Evolutionary conservation across 192 early-diverging fungal genomes (phyloP), one percentile per base, ranked within the genome.

Genomic region (Thamnidium elegans): DNA sequence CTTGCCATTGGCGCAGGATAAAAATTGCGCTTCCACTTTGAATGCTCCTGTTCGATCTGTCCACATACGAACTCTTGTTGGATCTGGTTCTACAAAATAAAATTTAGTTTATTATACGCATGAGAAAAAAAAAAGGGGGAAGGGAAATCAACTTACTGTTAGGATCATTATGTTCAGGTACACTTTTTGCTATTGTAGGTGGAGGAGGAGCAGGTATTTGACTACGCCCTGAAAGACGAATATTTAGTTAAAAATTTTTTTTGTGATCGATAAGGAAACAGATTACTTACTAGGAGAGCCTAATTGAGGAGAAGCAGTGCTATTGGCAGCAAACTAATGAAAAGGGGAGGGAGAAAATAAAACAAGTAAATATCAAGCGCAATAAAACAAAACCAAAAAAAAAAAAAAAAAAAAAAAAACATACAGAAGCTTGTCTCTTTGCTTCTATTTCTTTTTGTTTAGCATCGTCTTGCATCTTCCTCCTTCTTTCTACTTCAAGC

Each of bases 11-110:
- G 76, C 59, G 55, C 91, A 82, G 9, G 79, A 76, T n/a, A 98
- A 45, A 47, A 90, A 96, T 73, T 92, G 87, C 11, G 97, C 97
- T 31, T 97, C 91, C 1, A 96, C 94, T 52, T 87, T 94, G 81
- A 96, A 98, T 3, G 89, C 76, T 52, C 95, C 96, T 4, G 93
- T 87, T 34, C 88, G 80, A 70, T 99, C 97, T 1, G 90, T 95
- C 97, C 96, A 99, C 52, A 82, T 90, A 43, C 97, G 87, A 30
- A 67, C 39, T 31, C 64, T 67, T 26, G 42, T 21, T 3, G 45
- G 39, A 56, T 76, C 69, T 30, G 73, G 73, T 52, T 70, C 64
- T n/a, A n/a, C n/a, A n/a, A n/a, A n/a, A n/a, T n/a, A n/a, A n/a
- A n/a, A n/a, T n/a, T n/a, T 65, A 13, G 7, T 52, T 8, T 26